Base-by-base conservation (phyloP, 495 filamentous ascomycete species). In the Parachaetomium inaequale region DNA sequence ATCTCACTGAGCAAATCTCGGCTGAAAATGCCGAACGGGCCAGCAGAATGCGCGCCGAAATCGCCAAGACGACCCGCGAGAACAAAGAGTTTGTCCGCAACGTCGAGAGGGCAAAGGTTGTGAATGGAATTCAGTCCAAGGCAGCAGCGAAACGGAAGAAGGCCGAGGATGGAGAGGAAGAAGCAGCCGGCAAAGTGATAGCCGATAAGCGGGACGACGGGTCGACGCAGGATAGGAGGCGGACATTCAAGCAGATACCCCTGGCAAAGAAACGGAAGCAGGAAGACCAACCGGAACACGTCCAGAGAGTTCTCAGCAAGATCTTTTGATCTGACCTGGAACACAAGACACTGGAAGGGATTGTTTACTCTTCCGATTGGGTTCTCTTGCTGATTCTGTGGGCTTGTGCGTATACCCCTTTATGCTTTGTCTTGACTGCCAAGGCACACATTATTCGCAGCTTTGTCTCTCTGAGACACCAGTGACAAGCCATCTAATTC, bases 1-100 rank as follows among this genome's bases (percentile, higher is more conserved):
- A 85, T 66, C 70, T 87, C 51, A 85, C 81, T 17, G 83, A 86
- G 68, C 87, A 91, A 70, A 87, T 93, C 65, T 81, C 87, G 52
- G 79, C 87, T 46, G 94, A 98, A 77, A 88, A 90, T 73, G 87
- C 88, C 29, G 91, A 92, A 73, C 73, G 92, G n/a, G 85, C 88
- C 59, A 88, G 86, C 61, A 84, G 87, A 67, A 84, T 92, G 81
- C 78, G 90, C 59, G 85, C 88, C 34, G 94, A 93, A 68, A 92
- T 96, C 76, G 81, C 83, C 64, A 82, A 86, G 74, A 86, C 86
- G 8, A 87, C 82, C 61, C 87, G 85, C 71, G 91, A 96, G 80
- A 92, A 93, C 71, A 91, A 91, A 79, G 80, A 85, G 63, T 96
- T 93, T 66, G 77, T 93, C 34, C 77, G 82, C 51, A 91, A 93